Evolutionary conservation across 305 asterid species (phyloP).

Genomic region (Solanum chacoense): DNA sequence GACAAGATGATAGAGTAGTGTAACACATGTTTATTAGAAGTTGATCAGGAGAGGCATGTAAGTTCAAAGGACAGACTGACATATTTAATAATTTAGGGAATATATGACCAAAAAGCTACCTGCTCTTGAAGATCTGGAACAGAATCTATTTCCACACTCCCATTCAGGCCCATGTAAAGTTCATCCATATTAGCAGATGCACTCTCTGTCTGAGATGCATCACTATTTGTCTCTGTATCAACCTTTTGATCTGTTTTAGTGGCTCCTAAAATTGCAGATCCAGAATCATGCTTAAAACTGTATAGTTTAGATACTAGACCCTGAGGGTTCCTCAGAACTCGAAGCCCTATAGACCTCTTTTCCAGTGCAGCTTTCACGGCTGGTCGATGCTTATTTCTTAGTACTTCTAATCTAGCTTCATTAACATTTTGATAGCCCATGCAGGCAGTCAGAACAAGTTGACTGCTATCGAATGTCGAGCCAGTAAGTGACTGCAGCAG

Average conservation of each 20-base stretch:
- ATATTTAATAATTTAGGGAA: neutral
- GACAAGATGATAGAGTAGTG: neutral
- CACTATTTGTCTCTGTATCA: conserved; percentile 35
- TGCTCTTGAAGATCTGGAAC: conserved; percentile 84
- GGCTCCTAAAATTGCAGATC: conserved; percentile 24
- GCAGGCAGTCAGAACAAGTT: conserved; percentile 94
- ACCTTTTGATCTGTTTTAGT: conserved; percentile 26
- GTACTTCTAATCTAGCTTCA: conserved; percentile 59
- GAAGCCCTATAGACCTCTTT: conserved; percentile 65
- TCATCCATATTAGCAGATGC: conserved; percentile 27
- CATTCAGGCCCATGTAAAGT: conserved; percentile 32
- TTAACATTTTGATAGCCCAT: conserved; percentile 88
- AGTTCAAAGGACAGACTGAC: neutral
- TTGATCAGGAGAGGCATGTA: neutral
- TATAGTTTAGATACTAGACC: conserved; percentile 71
- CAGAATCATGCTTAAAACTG: conserved; percentile 52
- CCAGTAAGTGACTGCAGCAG: conserved; percentile 94
- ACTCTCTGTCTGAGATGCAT: conserved; percentile 22
- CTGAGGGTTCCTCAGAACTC: conserved; percentile 54
- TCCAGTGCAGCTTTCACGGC: conserved; percentile 66
- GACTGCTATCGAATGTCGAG: conserved; percentile 98
- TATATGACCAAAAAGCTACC: conserved; percentile 27
- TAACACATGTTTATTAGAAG: neutral
- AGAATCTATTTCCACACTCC: conserved; percentile 48
- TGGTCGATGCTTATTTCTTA: conserved; percentile 84